Percentiles rank a stretch among this genome's conserved stretches.
Evolutionary conservation across 1,139 yeast species (phyloP).

Genomic region (Petasospora fabianii): DNA sequence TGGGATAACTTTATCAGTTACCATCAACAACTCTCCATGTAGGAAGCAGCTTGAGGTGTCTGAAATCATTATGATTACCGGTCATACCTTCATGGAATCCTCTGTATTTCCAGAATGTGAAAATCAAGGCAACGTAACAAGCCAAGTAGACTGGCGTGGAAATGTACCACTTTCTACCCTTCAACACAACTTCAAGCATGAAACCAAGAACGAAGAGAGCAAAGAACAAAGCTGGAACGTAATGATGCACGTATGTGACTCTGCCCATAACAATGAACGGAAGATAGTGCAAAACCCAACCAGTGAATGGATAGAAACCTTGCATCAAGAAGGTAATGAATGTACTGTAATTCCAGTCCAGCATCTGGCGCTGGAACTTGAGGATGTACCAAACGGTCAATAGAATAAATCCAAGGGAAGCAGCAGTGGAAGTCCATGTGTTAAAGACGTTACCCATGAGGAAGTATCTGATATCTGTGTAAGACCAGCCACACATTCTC

Average conservation of each 20-base stretch:
- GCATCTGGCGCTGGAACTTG: constrained; percentile 61
- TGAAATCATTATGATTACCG: constrained; percentile 43
- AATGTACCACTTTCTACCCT: constrained; percentile 28
- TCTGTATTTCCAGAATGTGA: constrained; percentile 33
- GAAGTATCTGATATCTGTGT: constrained; percentile 47
- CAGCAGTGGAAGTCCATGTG: constrained; percentile 53
- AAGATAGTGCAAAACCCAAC: constrained; percentile 67
- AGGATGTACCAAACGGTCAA: constrained; percentile 40
- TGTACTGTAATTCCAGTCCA: constrained; percentile 27
- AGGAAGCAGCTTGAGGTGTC: constrained; percentile 40
- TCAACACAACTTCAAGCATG: constrained; percentile 43
- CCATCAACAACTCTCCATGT: constrained; percentile 35
- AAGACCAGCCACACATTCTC: constrained; percentile 67
- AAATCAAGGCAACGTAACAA: constrained; percentile 41
- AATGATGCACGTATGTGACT: constrained; percentile 81
- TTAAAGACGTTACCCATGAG: constrained; percentile 65
- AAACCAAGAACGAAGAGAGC: constrained; percentile 65
- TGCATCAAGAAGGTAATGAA: constrained; percentile 41
- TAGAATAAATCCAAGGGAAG: constrained; percentile 31
- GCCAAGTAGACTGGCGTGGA: constrained; percentile 30
- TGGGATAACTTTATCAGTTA: no score
- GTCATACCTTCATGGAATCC: constrained; percentile 50
- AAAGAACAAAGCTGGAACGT: constrained; percentile 76
- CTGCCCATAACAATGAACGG: constrained; percentile 80
- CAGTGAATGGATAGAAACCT: constrained; percentile 60